Evolutionary conservation across 768 basidiomycete genomes (phyloP).

Genomic region (Leccinum sublutescens): DNA sequence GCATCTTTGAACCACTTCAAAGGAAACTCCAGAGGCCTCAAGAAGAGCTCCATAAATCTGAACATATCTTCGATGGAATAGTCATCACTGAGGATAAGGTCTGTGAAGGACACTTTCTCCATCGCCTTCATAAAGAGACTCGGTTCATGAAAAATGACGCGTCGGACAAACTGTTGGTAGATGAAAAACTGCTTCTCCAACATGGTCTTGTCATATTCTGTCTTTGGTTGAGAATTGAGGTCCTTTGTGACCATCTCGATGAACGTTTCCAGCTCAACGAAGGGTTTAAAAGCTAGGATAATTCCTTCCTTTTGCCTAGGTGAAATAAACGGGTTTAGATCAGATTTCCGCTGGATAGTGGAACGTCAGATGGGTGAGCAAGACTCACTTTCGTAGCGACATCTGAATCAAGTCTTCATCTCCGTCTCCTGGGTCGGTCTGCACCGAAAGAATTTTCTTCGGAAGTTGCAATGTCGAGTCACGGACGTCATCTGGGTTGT

Average conservation of each 20-base stretch:
- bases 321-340: background rate
- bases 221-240: background rate
- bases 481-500: background rate
- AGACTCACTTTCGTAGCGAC: constrained; percentile 10
- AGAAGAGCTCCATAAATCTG: constrained; percentile 10
- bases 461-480: background rate
- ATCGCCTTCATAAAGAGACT: constrained; percentile 28
- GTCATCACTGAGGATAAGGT: constrained; percentile 33
- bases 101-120: constrained; percentile 33
- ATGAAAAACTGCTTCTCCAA: background rate
- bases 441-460: background rate
- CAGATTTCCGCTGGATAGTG: background rate
- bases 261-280: constrained; percentile 7
- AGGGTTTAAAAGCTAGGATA: background rate
- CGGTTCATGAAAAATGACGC: constrained; percentile 32
- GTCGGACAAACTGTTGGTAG: constrained; percentile 26
- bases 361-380: background rate
- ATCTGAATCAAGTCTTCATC: constrained; percentile 21
- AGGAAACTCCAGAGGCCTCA: constrained; percentile 10
- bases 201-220: background rate
- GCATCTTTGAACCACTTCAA: constrained; percentile 30
- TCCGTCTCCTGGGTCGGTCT: background rate
- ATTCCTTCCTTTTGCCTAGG: constrained; percentile 10
- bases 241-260: background rate
- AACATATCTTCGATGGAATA: constrained; percentile 26